Evolutionary conservation across 2,329 filamentous ascomycete genomes (phyloP).

Genomic region (Exophiala viscosa): DNA sequence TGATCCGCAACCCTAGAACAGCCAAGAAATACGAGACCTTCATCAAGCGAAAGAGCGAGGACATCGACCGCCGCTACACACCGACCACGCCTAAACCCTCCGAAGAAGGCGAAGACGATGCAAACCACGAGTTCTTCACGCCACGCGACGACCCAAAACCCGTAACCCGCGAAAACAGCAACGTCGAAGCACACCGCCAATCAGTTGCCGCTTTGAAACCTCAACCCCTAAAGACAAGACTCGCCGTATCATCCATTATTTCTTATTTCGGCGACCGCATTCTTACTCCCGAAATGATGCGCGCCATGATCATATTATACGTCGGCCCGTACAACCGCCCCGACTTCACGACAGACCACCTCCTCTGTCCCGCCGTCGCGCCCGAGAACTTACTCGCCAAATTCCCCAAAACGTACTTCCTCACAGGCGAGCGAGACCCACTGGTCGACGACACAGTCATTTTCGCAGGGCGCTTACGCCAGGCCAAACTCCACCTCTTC

Average conservation of each 20-base stretch:
- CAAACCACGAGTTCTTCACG: constrained; percentile 32
- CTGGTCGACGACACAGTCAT: constrained; percentile 96
- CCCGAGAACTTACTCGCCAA: constrained; percentile 75
- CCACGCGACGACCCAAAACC: constrained; percentile 26
- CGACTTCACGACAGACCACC: constrained; percentile 86
- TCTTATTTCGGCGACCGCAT: constrained; percentile 97
- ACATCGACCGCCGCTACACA: constrained; percentile 61
- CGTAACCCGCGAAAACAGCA: constrained; percentile 27
- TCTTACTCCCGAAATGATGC: constrained; percentile 95
- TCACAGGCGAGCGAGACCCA: constrained; percentile 92
- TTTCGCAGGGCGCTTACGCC: constrained; percentile 81
- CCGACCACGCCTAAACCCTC: constrained; percentile 76
- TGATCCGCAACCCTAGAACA: constrained; percentile 71
- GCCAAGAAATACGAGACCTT: constrained; percentile 65
- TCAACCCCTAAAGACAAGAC: constrained; percentile 66
- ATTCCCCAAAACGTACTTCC: constrained; percentile 93
- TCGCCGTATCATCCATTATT: constrained; percentile 94
- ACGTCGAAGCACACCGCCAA: constrained; percentile 37
- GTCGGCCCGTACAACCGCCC: constrained; percentile 90
- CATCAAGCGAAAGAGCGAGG: constrained; percentile 77
- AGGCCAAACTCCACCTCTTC: constrained; percentile 64
- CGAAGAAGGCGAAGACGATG: constrained; percentile 61
- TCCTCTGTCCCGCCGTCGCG: constrained; percentile 83
- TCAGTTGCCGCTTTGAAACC: constrained; percentile 39
- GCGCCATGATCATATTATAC: constrained; percentile 97